These are phyloP conservation scores for Elaeis oleifera DNA, from an alignment of 202 grass and related monocot species.

Conservation along the genomic window DNA sequence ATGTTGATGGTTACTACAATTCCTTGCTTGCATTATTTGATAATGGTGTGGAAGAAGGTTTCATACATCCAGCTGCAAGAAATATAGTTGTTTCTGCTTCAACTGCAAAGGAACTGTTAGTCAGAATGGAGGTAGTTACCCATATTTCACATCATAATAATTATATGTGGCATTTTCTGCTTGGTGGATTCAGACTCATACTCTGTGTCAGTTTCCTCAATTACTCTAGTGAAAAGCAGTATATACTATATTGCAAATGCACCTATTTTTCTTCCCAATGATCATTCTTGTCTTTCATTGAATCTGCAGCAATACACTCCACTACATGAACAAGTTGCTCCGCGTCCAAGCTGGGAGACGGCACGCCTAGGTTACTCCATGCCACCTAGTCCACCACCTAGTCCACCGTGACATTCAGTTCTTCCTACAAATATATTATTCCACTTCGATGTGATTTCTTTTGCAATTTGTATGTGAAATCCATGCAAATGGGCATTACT, in stretches of 20 bases:
- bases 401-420: conserved; percentile 26
- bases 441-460: too few relatives aligned
- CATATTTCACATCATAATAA: neutral
- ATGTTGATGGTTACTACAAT: conserved; percentile 95
- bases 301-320: conserved; percentile 62
- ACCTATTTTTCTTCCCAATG: conserved; percentile 3
- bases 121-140: conserved; percentile 72
- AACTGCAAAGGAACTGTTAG: conserved; percentile 60
- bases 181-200: too few relatives aligned
- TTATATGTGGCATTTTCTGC: too few relatives aligned
- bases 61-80: conserved; percentile 73
- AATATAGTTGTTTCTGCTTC: conserved; percentile 78
- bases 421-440: conserved; percentile 3
- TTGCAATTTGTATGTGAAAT: too few relatives aligned
- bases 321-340: conserved; percentile 63
- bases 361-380: conserved; percentile 56
- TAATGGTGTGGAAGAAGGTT: conserved; percentile 74
- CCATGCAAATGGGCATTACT: too few relatives aligned
- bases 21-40: conserved; percentile 75
- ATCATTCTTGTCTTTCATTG: conserved; percentile 5
- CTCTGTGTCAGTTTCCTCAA: too few relatives aligned
- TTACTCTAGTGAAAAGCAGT: too few relatives aligned
- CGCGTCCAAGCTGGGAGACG: conserved; percentile 73
- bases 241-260: too few relatives aligned
- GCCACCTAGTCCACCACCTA: conserved; percentile 25